Evolutionary conservation across 306 rosid genomes (phyloP).

Genomic region (Citrullus mucosospermus): DNA sequence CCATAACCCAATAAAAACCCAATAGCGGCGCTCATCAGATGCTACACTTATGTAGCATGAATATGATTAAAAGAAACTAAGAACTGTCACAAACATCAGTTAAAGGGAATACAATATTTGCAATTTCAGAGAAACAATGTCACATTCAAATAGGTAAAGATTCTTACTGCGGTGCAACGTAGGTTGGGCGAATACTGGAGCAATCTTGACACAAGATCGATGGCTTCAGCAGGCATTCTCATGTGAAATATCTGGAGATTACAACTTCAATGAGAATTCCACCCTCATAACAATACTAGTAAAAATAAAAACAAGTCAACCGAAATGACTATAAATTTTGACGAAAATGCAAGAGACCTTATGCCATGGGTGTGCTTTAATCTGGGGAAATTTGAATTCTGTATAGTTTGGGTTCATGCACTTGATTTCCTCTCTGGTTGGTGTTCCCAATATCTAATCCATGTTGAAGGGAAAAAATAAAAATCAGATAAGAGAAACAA

Average conservation of each 20-base stretch:
- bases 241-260: conserved; percentile 58
- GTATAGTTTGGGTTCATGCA: conserved; percentile 94
- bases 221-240: conserved; percentile 82
- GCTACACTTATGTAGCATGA: background rate
- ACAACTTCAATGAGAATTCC: conserved; percentile 12
- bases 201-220: conserved; percentile 85
- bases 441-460: conserved; percentile 68
- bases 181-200: conserved; percentile 89
- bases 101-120: background rate
- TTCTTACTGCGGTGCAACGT: conserved; percentile 87
- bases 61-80: background rate
- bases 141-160: background rate
- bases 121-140: background rate
- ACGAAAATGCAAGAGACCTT: conserved; percentile 36
- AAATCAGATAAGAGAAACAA: conserved; percentile 13
- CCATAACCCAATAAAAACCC: too few relatives aligned
- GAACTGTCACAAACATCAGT: background rate
- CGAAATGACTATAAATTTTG: background rate
- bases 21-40: background rate
- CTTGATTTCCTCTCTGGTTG: conserved; percentile 88
- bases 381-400: conserved; percentile 86
- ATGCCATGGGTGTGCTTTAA: conserved; percentile 96
- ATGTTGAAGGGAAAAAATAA: conserved; percentile 9
- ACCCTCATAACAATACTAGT: background rate
- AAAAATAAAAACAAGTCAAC: background rate